Evolutionary conservation across 495 filamentous ascomycete genomes (phyloP).

Genomic region (Haplographium delicatum): DNA sequence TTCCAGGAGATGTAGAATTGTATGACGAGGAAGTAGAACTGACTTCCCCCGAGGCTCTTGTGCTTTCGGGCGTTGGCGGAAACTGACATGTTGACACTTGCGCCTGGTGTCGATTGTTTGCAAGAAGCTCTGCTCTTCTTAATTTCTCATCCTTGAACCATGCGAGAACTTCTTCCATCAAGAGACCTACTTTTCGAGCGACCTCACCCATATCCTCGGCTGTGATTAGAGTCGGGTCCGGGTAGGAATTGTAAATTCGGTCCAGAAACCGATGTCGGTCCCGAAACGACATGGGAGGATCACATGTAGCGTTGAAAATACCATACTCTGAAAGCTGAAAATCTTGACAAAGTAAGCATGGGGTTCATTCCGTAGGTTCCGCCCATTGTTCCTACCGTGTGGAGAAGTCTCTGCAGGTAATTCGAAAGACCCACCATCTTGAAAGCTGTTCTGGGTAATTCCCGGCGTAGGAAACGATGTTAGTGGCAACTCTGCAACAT

Average conservation of each 20-base stretch:
- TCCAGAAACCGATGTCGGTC: conserved; percentile 7
- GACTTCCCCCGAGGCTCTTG: conserved; percentile 1
- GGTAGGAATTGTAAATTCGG: conserved; percentile 7
- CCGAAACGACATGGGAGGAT: conserved; percentile 7
- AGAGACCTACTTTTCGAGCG: conserved; percentile 3
- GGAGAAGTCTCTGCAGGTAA: neutral
- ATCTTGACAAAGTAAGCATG: conserved; percentile 1
- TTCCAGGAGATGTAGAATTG: conserved; percentile 5
- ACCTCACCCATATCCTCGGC: conserved; percentile 1
- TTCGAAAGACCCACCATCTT: neutral
- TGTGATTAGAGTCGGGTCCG: neutral
- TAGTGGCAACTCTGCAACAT: neutral
- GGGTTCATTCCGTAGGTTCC: neutral
- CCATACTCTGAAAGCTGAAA: conserved; percentile 1
- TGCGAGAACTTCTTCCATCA: conserved; percentile 8
- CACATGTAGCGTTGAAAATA: conserved; percentile 1
- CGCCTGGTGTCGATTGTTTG: neutral
- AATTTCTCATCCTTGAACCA: conserved; percentile 8
- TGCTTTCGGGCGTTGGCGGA: conserved; percentile 2
- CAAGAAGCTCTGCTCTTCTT: conserved; percentile 2
- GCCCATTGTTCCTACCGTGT: neutral
- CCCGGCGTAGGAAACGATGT: neutral
- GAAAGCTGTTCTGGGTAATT: neutral
- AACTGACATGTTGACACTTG: conserved; percentile 2
- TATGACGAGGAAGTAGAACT: conserved; percentile 5